Base-by-base conservation (phyloP, 176 grass and related monocot species). In the Chrysopogon serrulatus region DNA sequence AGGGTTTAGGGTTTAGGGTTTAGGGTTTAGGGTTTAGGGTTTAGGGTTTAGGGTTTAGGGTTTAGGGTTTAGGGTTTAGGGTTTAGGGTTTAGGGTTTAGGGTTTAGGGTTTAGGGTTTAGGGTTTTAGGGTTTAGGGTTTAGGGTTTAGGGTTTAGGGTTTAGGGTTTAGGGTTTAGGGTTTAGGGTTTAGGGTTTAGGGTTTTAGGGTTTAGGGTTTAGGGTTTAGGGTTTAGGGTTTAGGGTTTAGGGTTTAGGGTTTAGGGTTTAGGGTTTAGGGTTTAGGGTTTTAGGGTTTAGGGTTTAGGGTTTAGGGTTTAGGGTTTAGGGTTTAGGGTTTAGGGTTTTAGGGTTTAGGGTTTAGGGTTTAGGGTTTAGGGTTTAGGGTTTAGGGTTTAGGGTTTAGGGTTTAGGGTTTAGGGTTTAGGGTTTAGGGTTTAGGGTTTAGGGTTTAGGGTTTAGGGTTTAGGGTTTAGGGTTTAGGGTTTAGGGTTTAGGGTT, bases 1-100 rank as follows among this genome's bases (percentile, higher is more conserved):
- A 10, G 14, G 13, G 30, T 65, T 65, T 23, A 18, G 65, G 65
- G 19, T 68, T 37, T 23, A 18, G 65, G 32, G 35, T 68, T 68
- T 37, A 34, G 65, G 65, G n/a, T n/a, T 31, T 65, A 5, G 18
- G 62, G 65, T 16, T 68, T 68, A 33, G 31, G 62, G 62, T 31
- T 65, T 68, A 37, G 33, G 65, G 65, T 37, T 68, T 68, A 68
- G 65, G 65, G 65, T 68, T 68, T 67, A 37, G 65, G 65, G 65
- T 68, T 68, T 68, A 68, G 65, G 65, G 65, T 68, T 68, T 68
- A 68, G 65, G 32, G 65, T 68, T 68, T 68, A 68, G 65, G 65
- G 33, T 65, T 68, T 68, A 36, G 34, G 65, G 65, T 35, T 68
- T 68, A 36, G 65, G 65, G 65, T 68, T 68, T 68, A 68, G 65